Evolutionary conservation across 106 monocot genomes (phyloP), one percentile per base, ranked within the genome.

Genomic region (Vanilla planifolia): DNA sequence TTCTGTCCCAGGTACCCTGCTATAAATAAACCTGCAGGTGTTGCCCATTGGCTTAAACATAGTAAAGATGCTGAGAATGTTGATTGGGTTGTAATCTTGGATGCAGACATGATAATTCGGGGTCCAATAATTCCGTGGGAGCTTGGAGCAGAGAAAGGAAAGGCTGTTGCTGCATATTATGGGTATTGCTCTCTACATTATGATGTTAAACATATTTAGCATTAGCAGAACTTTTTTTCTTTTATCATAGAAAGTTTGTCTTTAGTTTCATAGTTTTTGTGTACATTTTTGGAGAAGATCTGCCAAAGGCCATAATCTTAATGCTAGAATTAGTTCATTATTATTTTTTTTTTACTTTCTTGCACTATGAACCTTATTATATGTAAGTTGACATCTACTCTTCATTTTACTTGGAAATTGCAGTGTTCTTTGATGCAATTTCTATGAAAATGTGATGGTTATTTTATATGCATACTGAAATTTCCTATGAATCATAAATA

Each of bases 11-110:
- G 98, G 98, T 98, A 98, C 56, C 98, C 98, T 50, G 98, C 98
- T 48, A 85, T 98, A 37, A 92, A 98, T 73, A 98, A 98, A 67
- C 98, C 98, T 43, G 98, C 98, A 48, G 98, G 85, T 19, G 59
- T 98, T 59, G 52, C 85, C 30, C 92, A 98, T 77, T 98, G 98
- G 98, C 80, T 98, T 64, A 69, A 82, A 68, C 63, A 98, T 67
- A 98, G 88, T 61, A 51, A 79, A 77, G 98, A 98, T 71, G 81
- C 91, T 21, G 60, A 88, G 19, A 88, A 85, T 80, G 85, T 88
- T 65, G 98, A 98, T 66, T 98, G 98, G 98, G 88, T 98, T 77
- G 79, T 98, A 53, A 92, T 98, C 60, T 71, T 98, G 64, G 98
- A 98, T 80, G 98, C 98, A 23, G 98, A 98, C 73, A 87, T 88